Evolutionary conservation across 163 green algal species (phyloP).

Genomic region (Chloromonas sp.): DNA sequence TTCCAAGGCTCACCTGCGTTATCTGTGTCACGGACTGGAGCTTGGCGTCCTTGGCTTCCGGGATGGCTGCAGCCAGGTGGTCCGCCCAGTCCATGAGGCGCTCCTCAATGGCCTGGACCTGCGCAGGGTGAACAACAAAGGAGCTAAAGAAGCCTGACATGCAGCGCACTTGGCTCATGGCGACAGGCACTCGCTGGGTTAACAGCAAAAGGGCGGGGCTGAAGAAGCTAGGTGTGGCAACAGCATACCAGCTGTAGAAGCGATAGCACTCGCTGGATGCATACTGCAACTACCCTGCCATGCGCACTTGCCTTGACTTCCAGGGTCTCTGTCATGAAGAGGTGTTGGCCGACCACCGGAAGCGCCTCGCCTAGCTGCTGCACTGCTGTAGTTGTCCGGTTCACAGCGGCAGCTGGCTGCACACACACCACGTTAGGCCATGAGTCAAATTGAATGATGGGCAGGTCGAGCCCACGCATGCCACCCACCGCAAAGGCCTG

Average conservation of each 20-base stretch:
- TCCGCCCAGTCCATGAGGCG: slow-evolving; percentile 49
- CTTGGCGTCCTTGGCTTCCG: slow-evolving; percentile 8
- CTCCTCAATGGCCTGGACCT: slow-evolving; percentile 57
- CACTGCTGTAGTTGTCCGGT: background rate
- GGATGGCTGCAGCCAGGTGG: slow-evolving; percentile 24
- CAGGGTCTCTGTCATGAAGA: slow-evolving; percentile 64
- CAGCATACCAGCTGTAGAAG: too few species aligned
- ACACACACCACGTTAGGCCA: too few species aligned
- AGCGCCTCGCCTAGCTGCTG: slow-evolving; percentile 27
- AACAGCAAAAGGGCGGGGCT: too few species aligned
- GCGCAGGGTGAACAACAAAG: background rate
- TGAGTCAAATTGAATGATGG: too few species aligned
- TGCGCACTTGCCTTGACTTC: slow-evolving; percentile 49
- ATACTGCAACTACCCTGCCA: background rate
- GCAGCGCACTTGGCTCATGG: too few species aligned
- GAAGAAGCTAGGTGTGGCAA: too few species aligned
- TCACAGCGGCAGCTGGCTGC: too few species aligned
- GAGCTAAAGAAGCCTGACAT: too few species aligned
- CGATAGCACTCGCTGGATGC: background rate
- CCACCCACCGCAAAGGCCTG: too few species aligned
- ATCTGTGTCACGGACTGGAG: slow-evolving; percentile 8
- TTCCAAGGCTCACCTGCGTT: slow-evolving; percentile 17
- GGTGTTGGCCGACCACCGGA: slow-evolving; percentile 12
- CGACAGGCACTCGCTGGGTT: too few species aligned
- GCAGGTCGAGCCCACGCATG: too few species aligned